phyloP scores from a whole-genome alignment of 2,329 filamentous ascomycete genomes.

The Ceratocystis diversiconidia region DNA sequence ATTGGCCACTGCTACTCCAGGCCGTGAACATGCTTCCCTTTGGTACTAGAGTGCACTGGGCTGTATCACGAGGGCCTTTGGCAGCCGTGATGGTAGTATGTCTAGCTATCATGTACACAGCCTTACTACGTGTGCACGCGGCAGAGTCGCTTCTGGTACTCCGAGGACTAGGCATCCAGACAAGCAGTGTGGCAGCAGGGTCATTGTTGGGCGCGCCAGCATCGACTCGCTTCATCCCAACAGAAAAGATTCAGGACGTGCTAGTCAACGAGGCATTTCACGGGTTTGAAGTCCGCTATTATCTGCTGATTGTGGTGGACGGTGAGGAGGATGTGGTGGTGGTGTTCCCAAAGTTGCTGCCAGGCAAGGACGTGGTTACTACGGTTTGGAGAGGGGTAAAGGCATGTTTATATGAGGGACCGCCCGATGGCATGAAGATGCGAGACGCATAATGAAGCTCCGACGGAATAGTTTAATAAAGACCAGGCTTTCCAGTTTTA shows the following conservation, averaged over 20 bases:
- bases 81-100: constrained; percentile 30
- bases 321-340: constrained; percentile 80
- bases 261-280: constrained; percentile 90
- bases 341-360: constrained; percentile 77
- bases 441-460: constrained; percentile 2
- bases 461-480: neutral
- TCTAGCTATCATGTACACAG: constrained; percentile 27
- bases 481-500: constrained; percentile 5
- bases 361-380: constrained; percentile 61
- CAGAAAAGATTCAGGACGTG: constrained; percentile 80
- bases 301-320: constrained; percentile 78
- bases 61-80: constrained; percentile 27
- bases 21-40: constrained; percentile 29
- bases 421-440: constrained; percentile 12
- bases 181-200: constrained; percentile 41
- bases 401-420: constrained; percentile 56
- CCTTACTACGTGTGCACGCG: constrained; percentile 35
- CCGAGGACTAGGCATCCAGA: constrained; percentile 81
- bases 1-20: constrained; percentile 25
- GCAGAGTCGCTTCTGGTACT: constrained; percentile 82
- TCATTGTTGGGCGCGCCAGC: constrained; percentile 44
- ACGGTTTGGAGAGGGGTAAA: constrained; percentile 78
- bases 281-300: constrained; percentile 81
- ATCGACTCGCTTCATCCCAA: constrained; percentile 59
- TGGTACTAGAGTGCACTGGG: constrained; percentile 25